A percentile compares a stretch with the other conserved stretches of the same genome.
Evolutionary conservation across 345 rosid species (phyloP).

Genomic region (Hibiscus syriacus): DNA sequence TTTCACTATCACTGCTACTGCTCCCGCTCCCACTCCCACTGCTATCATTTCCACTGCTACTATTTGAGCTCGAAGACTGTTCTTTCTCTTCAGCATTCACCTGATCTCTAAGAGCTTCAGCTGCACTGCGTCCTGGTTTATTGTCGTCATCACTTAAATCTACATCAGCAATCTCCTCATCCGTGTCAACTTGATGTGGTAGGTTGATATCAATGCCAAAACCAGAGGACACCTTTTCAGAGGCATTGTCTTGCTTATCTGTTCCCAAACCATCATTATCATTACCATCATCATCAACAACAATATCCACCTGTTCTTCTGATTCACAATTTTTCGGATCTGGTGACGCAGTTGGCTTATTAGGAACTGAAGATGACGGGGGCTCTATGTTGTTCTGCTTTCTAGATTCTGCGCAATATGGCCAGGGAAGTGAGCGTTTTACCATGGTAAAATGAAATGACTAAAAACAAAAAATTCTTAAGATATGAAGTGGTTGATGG

Average conservation of each 20-base stretch:
- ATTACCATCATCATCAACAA: constrained; percentile 21
- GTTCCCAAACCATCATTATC: constrained; percentile 17
- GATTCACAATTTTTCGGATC: constrained; percentile 27
- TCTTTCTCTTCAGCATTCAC: constrained; percentile 45
- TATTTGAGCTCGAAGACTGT: constrained; percentile 42
- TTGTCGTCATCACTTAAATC: constrained; percentile 60
- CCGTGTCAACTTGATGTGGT: constrained; percentile 43
- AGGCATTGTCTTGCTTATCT: constrained; percentile 2
- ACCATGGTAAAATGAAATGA: background rate
- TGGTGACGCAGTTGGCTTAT: constrained; percentile 16
- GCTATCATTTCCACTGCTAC: constrained; percentile 42
- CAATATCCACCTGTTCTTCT: constrained; percentile 40
- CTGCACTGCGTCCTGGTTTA: constrained; percentile 57
- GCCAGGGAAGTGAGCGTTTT: background rate
- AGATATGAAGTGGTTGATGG: background rate
- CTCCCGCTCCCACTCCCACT: constrained; percentile 32
- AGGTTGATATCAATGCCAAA: constrained; percentile 59
- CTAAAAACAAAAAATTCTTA: background rate
- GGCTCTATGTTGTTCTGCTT: constrained; percentile 19
- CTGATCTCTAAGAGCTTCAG: constrained; percentile 81
- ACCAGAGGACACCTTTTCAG: constrained; percentile 23
- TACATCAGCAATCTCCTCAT: constrained; percentile 76
- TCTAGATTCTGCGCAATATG: constrained; percentile 25
- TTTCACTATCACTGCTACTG: constrained; percentile 25
- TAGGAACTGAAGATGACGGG: constrained; percentile 7